Base-by-base conservation (phyloP, 495 filamentous ascomycete species). In the Ascodesmis nigricans region DNA sequence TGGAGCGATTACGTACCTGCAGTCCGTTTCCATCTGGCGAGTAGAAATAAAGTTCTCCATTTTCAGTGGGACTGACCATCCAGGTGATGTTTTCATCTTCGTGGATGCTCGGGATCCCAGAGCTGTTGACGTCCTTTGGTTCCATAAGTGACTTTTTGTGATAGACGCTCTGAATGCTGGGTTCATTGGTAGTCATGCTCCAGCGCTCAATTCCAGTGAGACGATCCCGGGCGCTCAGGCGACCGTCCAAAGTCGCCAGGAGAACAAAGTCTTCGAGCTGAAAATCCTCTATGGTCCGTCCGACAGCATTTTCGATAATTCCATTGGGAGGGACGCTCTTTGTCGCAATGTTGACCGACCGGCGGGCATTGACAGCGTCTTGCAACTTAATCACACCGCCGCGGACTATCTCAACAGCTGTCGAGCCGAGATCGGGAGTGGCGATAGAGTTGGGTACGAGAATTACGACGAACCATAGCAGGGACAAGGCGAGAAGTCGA, bases 231-330 rank as follows among this genome's bases (percentile, higher is more conserved):
- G 90, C 87, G 63, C 91, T 77, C 54, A 97, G 69, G 41, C 76
- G 77, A 61, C 87, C 87, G 63, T 95, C 80, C 64, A 97, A 75
- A 67, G 90, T 95, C 76, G 90, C 82, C 75, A 97, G 61, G 62
- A 97, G 76, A 55, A 95, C 77, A 71, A 93, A 90, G 61, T 95
- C 83, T 76, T 95, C 84, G 59, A 92, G 82, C 70, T 92, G 79
- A 83, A 82, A 95, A 53, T 93, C 87, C 67, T 90, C 75, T 66
- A 95, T 25, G 17, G 33, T 41, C 11, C 39, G 24, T 6, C n/a
- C n/a, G n/a, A n/a, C n/a, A n/a, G n/a, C n/a, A n/a, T n/a, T n/a
- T n/a, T n/a, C n/a, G n/a, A n/a, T n/a, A n/a, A n/a, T n/a, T n/a
- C n/a, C n/a, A n/a, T n/a, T n/a, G n/a, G n/a, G n/a, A n/a, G n/a